Conservation (phyloP, 768 basidiomycete species). For the Rhodocollybia butyracea region DNA sequence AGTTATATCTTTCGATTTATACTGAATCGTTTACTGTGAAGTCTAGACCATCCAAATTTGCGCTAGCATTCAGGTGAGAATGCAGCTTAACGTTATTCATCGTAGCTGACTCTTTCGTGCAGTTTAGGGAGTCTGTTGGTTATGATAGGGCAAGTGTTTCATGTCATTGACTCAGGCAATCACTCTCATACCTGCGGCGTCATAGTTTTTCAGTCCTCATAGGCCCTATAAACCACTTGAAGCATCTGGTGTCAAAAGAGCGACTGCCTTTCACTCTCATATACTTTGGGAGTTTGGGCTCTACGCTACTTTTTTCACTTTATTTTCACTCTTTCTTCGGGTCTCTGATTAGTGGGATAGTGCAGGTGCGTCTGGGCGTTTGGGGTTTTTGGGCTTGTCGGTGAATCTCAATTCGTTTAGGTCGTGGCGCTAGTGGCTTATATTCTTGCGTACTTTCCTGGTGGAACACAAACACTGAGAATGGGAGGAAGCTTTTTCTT, state of each 20-base stretch:
- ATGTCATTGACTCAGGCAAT: no score
- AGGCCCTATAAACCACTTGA: conserved; percentile 89
- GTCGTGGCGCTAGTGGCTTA: conserved; percentile 85
- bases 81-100: conserved; percentile 3
- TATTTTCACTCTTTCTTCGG: conserved; percentile 85
- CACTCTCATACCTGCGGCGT: not conserved
- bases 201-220: conserved; percentile 82
- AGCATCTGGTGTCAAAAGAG: conserved; percentile 81
- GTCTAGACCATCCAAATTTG: conserved; percentile 85
- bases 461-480: conserved; percentile 75
- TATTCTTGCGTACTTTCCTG: conserved; percentile 94
- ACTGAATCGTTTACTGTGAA: conserved; percentile 4
- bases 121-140: conserved; percentile 89
- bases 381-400: not conserved
- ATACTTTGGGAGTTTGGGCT: conserved; percentile 78
- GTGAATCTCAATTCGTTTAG: conserved; percentile 25
- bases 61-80: conserved; percentile 83
- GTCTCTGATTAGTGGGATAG: conserved; percentile 74
- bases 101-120: conserved; percentile 5
- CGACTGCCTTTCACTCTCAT: conserved; percentile 80
- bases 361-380: conserved; percentile 52
- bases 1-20: conserved; percentile 4
- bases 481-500: conserved; percentile 79
- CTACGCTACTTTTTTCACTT: conserved; percentile 54
- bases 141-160: conserved; percentile 79